phyloP scores from a whole-genome alignment of 345 rosid genomes.

The Salix suchowensis region DNA sequence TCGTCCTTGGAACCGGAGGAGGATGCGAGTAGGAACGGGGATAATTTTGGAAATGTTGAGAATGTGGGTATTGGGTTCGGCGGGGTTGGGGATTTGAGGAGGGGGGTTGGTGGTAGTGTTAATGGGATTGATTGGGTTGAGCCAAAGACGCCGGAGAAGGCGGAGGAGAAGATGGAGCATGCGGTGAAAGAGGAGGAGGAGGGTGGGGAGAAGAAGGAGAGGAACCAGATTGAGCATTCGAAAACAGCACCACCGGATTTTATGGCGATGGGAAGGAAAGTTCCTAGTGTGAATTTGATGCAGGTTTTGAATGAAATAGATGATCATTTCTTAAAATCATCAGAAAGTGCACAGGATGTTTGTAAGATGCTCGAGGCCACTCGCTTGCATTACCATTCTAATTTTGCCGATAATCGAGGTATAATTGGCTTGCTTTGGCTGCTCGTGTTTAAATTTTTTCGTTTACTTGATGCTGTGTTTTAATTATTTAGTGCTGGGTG shows the following conservation, averaged over 20 bases:
- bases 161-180: slow-evolving; percentile 19
- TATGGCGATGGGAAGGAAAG: slow-evolving; percentile 31
- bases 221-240: slow-evolving; percentile 52
- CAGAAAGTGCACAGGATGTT: slow-evolving; percentile 80
- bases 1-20: slow-evolving; percentile 47
- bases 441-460: not conserved
- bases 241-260: slow-evolving; percentile 58
- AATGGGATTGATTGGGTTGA: slow-evolving; percentile 27
- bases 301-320: slow-evolving; percentile 63
- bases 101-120: slow-evolving; percentile 13
- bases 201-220: slow-evolving; percentile 18
- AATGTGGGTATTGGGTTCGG: slow-evolving; percentile 10
- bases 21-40: slow-evolving; percentile 4
- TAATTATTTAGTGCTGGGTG: not conserved
- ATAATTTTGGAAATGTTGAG: slow-evolving; percentile 7
- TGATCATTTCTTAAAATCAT: slow-evolving; percentile 79
- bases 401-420: slow-evolving; percentile 91
- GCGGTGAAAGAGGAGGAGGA: slow-evolving; percentile 19
- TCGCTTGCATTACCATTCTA: slow-evolving; percentile 87
- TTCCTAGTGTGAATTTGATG: slow-evolving; percentile 49
- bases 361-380: slow-evolving; percentile 88
- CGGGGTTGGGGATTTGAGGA: slow-evolving; percentile 2
- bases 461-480: not conserved
- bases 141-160: slow-evolving; percentile 61
- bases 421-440: not conserved